Evolutionary conservation across 1,284 basidiomycete species (phyloP), one percentile per base, ranked within the genome.

Genomic region (Papiliotrema flavescens): DNA sequence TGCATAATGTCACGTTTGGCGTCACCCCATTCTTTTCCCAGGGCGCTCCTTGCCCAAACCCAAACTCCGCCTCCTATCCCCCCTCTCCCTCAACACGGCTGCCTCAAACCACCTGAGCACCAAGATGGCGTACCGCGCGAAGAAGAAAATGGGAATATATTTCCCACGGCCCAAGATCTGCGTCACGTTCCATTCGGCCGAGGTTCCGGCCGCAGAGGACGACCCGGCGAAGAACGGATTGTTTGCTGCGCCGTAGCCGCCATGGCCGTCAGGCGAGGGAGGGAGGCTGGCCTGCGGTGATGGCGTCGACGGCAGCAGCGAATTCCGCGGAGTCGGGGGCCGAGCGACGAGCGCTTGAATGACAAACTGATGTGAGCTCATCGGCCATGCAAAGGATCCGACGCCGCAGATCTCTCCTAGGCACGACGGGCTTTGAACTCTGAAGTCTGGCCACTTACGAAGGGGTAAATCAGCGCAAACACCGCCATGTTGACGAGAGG

Each of bases 381-480:
- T 42, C 7, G 43, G 42, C 23, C 14, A 41, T 43, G 28, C 6
- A 32, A 32, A 32, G 28, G 6, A 32, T 5, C 5, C 28, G 28
- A 32, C 28, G 28, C 28, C 28, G 28, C n/a, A 32, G 28, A 32
- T 32, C 28, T 32, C 1, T 32, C 20, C 37, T 22, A 40, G 36
- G 15, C 11, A 49, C 32, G 17, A 24, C 11, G 28, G 28, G 28
- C 28, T 32, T 32, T 32, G 28, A 22, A 43, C 20, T 4, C 4
- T 26, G n/a, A 17, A 22, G 14, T 34, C 5, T 13, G 3, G 15
- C 13, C 13, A 64, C 71, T 44, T 42, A 75, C 71, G 44, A 77
- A 67, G 3, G 77, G 77, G 47, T 76, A 77, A 43, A 76, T 59
- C 6, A 76, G 51, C 2, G 75, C 73, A 57, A 77, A 78, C 19